These are phyloP conservation scores for Coniochaeta hoffmannii DNA, from an alignment of 2,329 filamentous ascomycete species.

Conservation along the genomic window DNA sequence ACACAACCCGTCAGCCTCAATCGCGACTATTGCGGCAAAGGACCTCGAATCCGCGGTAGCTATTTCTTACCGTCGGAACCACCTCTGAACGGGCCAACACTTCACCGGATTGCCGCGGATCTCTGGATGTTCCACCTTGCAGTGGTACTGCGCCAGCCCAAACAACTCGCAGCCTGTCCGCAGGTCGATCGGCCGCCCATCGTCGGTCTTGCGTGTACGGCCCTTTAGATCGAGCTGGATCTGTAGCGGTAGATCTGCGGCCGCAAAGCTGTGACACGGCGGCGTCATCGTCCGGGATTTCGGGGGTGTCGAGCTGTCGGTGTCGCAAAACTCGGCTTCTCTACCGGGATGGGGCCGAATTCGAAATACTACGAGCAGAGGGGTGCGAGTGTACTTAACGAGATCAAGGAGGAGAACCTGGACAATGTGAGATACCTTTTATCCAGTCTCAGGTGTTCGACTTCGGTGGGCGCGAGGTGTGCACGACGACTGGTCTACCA, in stretches of 20 bases:
- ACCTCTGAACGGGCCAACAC: constrained; percentile 51
- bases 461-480: no score
- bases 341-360: constrained; percentile 17
- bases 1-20: constrained; percentile 1
- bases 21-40: background rate
- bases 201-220: constrained; percentile 43
- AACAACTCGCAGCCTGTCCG: constrained; percentile 43
- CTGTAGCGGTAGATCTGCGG: constrained; percentile 38
- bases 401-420: constrained; percentile 49
- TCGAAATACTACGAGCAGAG: constrained; percentile 18
- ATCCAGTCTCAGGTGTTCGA: background rate
- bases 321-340: background rate
- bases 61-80: constrained; percentile 49
- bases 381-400: constrained; percentile 42
- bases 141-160: constrained; percentile 54
- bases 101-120: constrained; percentile 36
- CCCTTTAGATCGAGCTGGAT: constrained; percentile 41
- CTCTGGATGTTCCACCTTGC: constrained; percentile 42
- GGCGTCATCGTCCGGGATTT: constrained; percentile 43
- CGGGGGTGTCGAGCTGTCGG: background rate
- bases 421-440: constrained; percentile 42
- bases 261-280: constrained; percentile 47
- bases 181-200: constrained; percentile 37
- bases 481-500: no score
- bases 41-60: constrained; percentile 4